Percentiles rank a stretch among this genome's conserved stretches.
phyloP scores from a whole-genome alignment of 1,284 basidiomycete genomes.

The Schizopora paradoxa region DNA sequence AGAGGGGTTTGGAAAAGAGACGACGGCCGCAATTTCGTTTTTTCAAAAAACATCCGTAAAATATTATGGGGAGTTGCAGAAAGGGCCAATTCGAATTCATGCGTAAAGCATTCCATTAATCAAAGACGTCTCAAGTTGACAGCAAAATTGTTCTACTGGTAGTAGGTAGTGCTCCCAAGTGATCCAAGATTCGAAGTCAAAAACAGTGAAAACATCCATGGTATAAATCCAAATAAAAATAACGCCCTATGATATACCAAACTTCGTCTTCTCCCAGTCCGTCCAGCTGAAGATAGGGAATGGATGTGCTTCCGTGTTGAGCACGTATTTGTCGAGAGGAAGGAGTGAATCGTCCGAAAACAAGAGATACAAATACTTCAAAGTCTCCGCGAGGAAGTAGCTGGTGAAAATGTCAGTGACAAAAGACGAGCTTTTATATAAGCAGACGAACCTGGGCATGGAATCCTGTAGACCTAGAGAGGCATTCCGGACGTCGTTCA shows the following conservation, averaged over 20 bases:
- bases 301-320: conserved; percentile 83
- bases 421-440: conserved; percentile 15
- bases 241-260: conserved; percentile 24
- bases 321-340: conserved; percentile 69
- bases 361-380: conserved; percentile 42
- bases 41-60: too few species aligned
- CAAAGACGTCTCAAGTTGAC: too few species aligned
- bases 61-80: too few species aligned
- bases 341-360: conserved; percentile 37
- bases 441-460: conserved; percentile 58
- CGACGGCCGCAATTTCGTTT: too few species aligned
- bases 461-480: conserved; percentile 39
- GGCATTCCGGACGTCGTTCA: conserved; percentile 42
- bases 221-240: conserved; percentile 50
- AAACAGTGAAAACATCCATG: conserved; percentile 59
- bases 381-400: conserved; percentile 70
- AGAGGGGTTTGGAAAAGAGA: too few species aligned
- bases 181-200: too few species aligned
- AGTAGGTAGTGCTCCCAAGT: too few species aligned
- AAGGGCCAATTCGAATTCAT: too few species aligned
- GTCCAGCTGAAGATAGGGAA: conserved; percentile 68
- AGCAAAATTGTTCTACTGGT: too few species aligned
- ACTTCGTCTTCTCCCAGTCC: conserved; percentile 36
- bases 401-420: too few species aligned
- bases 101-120: too few species aligned